Evolutionary conservation across 371 early-diverging fungal species (phyloP), one percentile per base, ranked within the genome.

Genomic region (Polyrhizophydium stewartii): DNA sequence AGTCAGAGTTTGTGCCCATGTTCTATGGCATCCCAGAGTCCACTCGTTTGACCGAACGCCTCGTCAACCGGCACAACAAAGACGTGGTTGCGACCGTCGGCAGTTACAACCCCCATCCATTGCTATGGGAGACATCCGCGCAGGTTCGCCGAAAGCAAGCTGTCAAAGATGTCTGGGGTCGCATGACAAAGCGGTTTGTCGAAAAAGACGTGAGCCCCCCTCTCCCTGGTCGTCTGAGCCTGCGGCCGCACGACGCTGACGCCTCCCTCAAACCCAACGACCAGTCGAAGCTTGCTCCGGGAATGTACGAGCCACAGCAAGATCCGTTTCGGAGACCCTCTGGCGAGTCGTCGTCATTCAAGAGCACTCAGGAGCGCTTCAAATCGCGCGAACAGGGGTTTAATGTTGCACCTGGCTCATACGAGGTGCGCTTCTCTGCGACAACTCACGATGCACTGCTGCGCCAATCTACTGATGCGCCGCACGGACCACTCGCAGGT

Each of bases 331-430:
- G 9, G 10, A 16, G 16, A 22, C 7, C 49, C 9, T 10, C 49
- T 7, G 3, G 7, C 3, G 49, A 3, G 3, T 3, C 28, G 16
- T 3, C 49, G 22, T 3, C 49, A 25, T 47, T 47, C 28, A 47
- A 47, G 47, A 60, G 60, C 56, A 33, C 21, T 6, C 12, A 32
- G 19, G 55, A 27, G 0, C n/a, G 60, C 21, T 60, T 60, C 31
- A 49, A 40, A 47, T 24, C 38, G 6, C 60, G 52, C 24, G 16
- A 6, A 1, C 21, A 50, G 24, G 32, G 16, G 10, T n/a, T 17
- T 21, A 60, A 47, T 28, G 49, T 47, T n/a, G 38, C 60, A 32
- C 60, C 60, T 56, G 56, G 45, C 10, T 60, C 60, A 49, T 60
- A 60, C 33, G 35, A 60, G 19, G 51, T 60, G 55, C n/a, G 9